Evolutionary conservation across 2,329 filamentous ascomycete species (phyloP).

Genomic region (Diaporthe sp.): DNA sequence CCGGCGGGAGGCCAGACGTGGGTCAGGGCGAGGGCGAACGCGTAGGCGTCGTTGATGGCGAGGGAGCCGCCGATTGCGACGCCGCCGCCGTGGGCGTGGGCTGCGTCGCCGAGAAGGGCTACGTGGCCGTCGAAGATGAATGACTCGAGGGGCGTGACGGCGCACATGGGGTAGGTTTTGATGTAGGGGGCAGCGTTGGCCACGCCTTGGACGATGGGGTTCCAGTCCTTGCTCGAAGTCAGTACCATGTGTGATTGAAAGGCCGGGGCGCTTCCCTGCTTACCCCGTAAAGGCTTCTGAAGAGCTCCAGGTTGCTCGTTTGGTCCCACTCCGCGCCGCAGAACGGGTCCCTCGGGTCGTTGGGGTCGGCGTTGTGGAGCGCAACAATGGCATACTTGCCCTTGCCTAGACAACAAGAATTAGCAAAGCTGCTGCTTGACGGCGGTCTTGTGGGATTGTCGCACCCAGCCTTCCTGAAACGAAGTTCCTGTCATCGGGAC

Average conservation of each 20-base stretch:
- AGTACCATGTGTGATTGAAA: no score
- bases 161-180: constrained; percentile 52
- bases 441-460: rapidly evolving
- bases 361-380: constrained; percentile 45
- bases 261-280: not conserved
- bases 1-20: constrained; percentile 20
- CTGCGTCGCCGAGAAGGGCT: constrained; percentile 54
- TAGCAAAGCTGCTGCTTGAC: not conserved
- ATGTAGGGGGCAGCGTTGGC: constrained; percentile 50
- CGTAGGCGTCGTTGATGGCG: constrained; percentile 56
- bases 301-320: constrained; percentile 46
- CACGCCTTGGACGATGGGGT: constrained; percentile 52
- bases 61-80: constrained; percentile 55
- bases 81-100: constrained; percentile 55
- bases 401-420: constrained; percentile 42
- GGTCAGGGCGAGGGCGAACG: constrained; percentile 46
- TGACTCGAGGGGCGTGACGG: constrained; percentile 47
- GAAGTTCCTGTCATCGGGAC: constrained; percentile 30
- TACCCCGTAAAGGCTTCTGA: constrained; percentile 48
- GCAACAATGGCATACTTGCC: constrained; percentile 52
- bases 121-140: constrained; percentile 50
- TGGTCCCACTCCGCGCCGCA: constrained; percentile 48
- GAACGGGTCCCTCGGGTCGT: constrained; percentile 44
- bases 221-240: constrained; percentile 48
- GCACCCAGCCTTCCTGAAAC: constrained; percentile 11